Base-by-base conservation (phyloP, 2,329 filamentous ascomycete species). In the Neofusicoccum sp. region DNA sequence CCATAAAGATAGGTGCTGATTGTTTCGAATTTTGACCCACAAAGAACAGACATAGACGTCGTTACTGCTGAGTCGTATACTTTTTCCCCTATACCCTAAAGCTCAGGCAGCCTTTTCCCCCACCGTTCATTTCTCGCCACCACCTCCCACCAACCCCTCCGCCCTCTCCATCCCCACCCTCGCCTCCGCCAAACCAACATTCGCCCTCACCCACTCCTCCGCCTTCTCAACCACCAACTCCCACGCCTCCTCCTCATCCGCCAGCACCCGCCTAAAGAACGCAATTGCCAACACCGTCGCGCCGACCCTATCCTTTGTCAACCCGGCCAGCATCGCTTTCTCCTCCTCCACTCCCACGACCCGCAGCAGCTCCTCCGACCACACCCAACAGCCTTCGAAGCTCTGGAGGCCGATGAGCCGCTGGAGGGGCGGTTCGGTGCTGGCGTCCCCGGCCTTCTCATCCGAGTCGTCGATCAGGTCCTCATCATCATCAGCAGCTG, bases 181-280 rank as follows among this genome's bases (percentile, higher is more conserved):
- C 24, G 38, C 41, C 36, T 30, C 41, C 58, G 24, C 41, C 33
- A 33, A 14, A 16, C 63, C 47, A 70, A 51, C 69, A 69, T 61
- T 41, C 1, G 31, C 64, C 33, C 66, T 64, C 47, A 86, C 58
- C 83, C 84, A 88, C 0, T 48, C 67, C 66, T 74, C 77, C 0
- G 83, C 86, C 76, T 88, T 89, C 8, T 82, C 80, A 14, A 81
- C 84, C 40, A 89, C 73, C 77, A 89, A 76, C 63, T 87, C 86
- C 86, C 86, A 90, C 6, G 79, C 78, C 2, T 85, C 86, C 68
- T 76, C 73, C 54, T 83, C 76, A 0, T 64, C 72, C 0, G 36
- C 65, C 61, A 84, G 65, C 59, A 75, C 79, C 41, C 56, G 69
- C 66, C 83, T 78, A 63, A 89, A 69, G 62, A 75, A 83, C 1